These are phyloP conservation scores for Collybia nuda DNA, from an alignment of 768 basidiomycete species.

Conservation along the genomic window DNA sequence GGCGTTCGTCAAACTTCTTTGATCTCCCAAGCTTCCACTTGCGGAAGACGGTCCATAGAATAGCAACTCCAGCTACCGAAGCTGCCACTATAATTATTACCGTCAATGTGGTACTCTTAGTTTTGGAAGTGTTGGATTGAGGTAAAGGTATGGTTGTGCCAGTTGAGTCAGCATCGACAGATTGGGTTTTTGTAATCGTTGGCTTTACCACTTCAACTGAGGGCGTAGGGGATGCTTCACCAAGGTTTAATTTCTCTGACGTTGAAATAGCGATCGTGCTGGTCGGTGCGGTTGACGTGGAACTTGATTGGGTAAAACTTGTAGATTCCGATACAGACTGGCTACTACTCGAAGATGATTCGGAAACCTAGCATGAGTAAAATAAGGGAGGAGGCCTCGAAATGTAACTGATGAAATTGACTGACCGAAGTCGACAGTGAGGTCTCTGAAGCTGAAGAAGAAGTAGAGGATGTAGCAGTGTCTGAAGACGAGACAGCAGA, in stretches of 20 bases:
- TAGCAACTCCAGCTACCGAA: conserved; percentile 62
- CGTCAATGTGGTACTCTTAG: conserved; percentile 48
- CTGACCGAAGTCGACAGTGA: conserved; percentile 11
- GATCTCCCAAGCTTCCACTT: conserved; percentile 90
- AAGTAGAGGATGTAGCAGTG: conserved; percentile 9
- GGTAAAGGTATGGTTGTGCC: conserved; percentile 25
- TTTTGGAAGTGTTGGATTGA: conserved; percentile 23
- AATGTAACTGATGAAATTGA: not conserved
- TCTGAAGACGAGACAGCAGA: conserved; percentile 6
- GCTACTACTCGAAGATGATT: conserved; percentile 4
- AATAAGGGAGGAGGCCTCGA: conserved; percentile 4
- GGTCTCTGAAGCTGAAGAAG: conserved; percentile 11
- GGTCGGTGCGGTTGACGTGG: conserved; percentile 4
- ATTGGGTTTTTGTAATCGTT: conserved; percentile 25
- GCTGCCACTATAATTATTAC: conserved; percentile 71
- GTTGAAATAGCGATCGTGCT: conserved; percentile 12
- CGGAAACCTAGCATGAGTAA: conserved; percentile 6
- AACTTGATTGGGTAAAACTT: conserved; percentile 1
- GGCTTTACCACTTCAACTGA: conserved; percentile 13
- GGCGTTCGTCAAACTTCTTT: conserved; percentile 75
- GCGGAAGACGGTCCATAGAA: conserved; percentile 88
- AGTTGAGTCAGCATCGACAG: conserved; percentile 26
- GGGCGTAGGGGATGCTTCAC: conserved; percentile 13
- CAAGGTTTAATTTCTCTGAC: conserved; percentile 20
- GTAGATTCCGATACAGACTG: conserved; percentile 2